Percentiles rank a stretch among this genome's conserved stretches.
These are phyloP conservation scores for Cichorium intybus DNA, from an alignment of 140 eudicot species.

Conservation along the genomic window DNA sequence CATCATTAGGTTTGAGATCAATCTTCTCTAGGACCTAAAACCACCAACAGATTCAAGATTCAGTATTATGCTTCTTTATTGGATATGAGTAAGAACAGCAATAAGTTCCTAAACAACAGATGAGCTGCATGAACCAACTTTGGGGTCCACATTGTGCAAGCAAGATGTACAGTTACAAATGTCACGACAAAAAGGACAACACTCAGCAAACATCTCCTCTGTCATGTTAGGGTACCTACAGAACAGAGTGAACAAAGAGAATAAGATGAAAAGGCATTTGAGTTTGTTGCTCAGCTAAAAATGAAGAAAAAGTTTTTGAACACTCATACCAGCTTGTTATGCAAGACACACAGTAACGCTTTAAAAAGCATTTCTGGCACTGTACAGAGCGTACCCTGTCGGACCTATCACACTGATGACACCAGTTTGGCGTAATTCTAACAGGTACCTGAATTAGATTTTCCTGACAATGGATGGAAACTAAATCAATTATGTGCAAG, in stretches of 20 bases:
- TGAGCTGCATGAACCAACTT: conserved; percentile 23
- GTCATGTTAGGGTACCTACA: conserved; percentile 80
- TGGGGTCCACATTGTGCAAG: conserved; percentile 43
- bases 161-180: conserved; percentile 83
- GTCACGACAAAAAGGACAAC: conserved; percentile 68
- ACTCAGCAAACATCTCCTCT: conserved; percentile 51
- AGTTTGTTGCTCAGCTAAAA: neutral
- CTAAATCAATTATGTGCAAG: neutral
- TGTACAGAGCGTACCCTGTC: conserved; percentile 29
- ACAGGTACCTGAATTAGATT: neutral
- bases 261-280: neutral
- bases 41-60: neutral
- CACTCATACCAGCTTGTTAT: conserved; percentile 18
- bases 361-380: conserved; percentile 26
- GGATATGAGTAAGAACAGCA: neutral
- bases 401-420: conserved; percentile 41
- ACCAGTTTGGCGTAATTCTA: conserved; percentile 20
- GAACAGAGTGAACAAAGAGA: neutral
- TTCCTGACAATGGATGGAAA: conserved; percentile 15
- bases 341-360: conserved; percentile 35
- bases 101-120: neutral
- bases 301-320: neutral
- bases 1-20: conserved; percentile 17
- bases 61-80: neutral
- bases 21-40: conserved; percentile 33